Evolutionary conservation across 331 rosid genomes (phyloP), one percentile per base, ranked within the genome.

Genomic region (Quercus tomentella): DNA sequence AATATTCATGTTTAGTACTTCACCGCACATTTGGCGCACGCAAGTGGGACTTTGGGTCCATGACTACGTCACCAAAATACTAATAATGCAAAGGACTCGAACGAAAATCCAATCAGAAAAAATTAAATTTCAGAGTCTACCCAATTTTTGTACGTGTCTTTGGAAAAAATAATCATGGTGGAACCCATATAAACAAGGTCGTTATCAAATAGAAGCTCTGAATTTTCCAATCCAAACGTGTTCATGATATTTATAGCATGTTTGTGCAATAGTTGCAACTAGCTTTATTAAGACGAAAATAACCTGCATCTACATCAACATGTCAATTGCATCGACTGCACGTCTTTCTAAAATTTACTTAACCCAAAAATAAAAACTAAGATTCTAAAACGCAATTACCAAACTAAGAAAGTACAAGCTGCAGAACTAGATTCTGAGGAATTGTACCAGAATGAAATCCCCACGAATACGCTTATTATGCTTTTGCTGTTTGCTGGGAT

Each of bases 1-100:
- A 43, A 4, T 45, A 25, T 16, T 60, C 25, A 22, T n/a, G 9
- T 17, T 18, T 35, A 49, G 62, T 11, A 1, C 10, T 58, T 55
- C 77, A 25, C 76, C 82, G 65, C 76, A 71, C 77, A 79, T 30
- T 43, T 78, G 62, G 69, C 63, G n/a, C 52, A 49, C 18, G 41
- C 57, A 22, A 72, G 15, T 12, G 21, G 26, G 1, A 20, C 10
- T 9, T 37, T 22, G 26, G 37, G 12, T 37, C 57, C 66, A 10
- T 23, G 66, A 23, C 66, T 15, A 60, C 66, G 2, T 60, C 31
- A 60, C 12, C 31, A 12, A 26, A 4, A 41, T 41, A 41, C 45
- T 12, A 11, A 60, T 49, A 49, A 49, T 49, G 12, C 54, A 60
- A 60, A 6, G 14, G 11, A 23, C 26, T 11, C 16, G 1, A 23